Base-by-base conservation (phyloP, 768 basidiomycete species). In the Rhodosporidiobolus sp. region DNA sequence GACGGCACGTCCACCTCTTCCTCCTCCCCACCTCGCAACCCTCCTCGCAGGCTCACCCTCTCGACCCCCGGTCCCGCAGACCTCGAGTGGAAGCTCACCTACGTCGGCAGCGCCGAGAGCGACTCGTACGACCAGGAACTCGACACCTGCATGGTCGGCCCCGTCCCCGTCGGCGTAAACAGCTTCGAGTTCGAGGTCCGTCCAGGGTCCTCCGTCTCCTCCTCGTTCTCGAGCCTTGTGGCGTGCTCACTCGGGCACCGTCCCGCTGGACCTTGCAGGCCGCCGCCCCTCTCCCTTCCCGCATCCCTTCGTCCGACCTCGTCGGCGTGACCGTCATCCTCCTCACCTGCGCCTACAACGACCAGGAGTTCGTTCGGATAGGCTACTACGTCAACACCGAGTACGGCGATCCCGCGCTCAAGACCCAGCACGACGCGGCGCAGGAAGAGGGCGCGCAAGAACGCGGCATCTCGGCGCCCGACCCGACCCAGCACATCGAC, bases 331-430 rank as follows among this genome's bases (percentile, higher is more conserved):
- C 95, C 4, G 96, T 95, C 11, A 89, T 98, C 79, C 97, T 99
- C 78, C 86, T 99, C 63, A 98, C 94, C 0, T 96, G 93, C 12
- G 91, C 91, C 19, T 99, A 98, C 82, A 88, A 88, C 50, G 95
- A 97, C 63, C 94, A 96, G 79, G 96, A 98, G 81, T 99, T 99
- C 79, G 95, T 99, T n/a, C 88, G 95, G 57, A 94, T 99, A 35
- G 96, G 96, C 12, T 98, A 99, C 81, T 99, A 99, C 81, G 96
- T 98, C 82, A 94, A 98, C 79, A 97, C 94, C 34, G 95, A 98
- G 81, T 98, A 97, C 79, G 95, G 96, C 81, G 92, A 90, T 77
- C 91, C 93, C 64, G 92, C 92, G 82, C 88, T 94, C 88, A 90
- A 88, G 80, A 86, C 88, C 79, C 89, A 88, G 24, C 54, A 74